Evolutionary conservation across 2,329 filamentous ascomycete species (phyloP).

Genomic region (Pseudogymnoascus sp.): DNA sequence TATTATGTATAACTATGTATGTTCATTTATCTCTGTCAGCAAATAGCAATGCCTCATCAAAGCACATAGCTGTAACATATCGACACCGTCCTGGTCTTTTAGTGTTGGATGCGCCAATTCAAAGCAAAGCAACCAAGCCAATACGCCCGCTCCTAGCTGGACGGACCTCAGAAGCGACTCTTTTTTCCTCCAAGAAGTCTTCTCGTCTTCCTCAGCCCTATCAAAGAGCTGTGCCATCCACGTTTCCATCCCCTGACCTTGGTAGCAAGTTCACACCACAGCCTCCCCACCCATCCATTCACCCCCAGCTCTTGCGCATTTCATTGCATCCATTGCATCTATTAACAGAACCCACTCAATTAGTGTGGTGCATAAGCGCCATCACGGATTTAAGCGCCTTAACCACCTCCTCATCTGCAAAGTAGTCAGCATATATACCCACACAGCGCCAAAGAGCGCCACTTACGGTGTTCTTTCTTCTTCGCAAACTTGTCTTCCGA

Average conservation of each 20-base stretch:
- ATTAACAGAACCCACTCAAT: background rate
- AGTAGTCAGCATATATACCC: conserved; percentile 17
- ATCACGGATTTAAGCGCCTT: conserved; percentile 56
- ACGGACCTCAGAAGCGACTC: background rate
- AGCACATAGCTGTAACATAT: background rate
- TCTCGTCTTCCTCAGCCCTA: background rate
- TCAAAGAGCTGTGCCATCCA: background rate
- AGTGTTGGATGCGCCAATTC: background rate
- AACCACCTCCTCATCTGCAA: conserved; percentile 48
- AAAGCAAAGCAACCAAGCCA: background rate
- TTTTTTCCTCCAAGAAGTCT: background rate
- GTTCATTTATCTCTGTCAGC: background rate
- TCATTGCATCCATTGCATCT: background rate
- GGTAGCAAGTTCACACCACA: background rate
- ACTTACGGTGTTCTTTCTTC: conserved; percentile 75
- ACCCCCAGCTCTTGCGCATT: background rate
- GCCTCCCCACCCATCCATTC: background rate
- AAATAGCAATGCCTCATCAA: background rate
- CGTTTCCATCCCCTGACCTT: background rate
- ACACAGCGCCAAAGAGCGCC: background rate
- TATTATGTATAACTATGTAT: background rate
- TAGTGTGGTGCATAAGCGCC: conserved; percentile 37
- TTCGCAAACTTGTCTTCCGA: conserved; percentile 64
- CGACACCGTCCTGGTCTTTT: background rate
- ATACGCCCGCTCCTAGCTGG: background rate